Evolutionary conservation across 2,329 filamentous ascomycete genomes (phyloP), one percentile per base, ranked within the genome.

Genomic region (Mycosphaerella sp.): DNA sequence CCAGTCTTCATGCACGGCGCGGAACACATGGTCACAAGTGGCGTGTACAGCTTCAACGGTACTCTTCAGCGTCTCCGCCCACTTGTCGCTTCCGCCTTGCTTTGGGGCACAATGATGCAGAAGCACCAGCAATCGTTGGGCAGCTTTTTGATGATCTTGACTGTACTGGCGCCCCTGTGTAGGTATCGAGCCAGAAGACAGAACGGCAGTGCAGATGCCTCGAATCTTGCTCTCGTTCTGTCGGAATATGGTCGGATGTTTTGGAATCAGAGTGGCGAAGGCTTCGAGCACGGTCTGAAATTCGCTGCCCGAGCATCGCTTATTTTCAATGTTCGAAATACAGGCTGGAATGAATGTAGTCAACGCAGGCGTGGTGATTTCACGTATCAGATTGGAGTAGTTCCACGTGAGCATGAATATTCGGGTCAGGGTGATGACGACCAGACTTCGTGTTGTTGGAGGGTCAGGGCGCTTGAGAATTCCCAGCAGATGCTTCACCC

Each of bases 331-430:
- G 40, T 91, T 75, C 61, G 85, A 82, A 40, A 95, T 69, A 61
- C 86, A 89, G 2, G 85, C 77, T 0, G 80, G 82, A 41, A 90
- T 78, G 62, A 91, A 95, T 1, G 79, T 73, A 1, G 87, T 82
- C 16, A 96, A 73, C 2, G 82, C 87, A 2, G 89, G 89, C 0
- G 89, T 95, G 1, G 87, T 90, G 54, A 96, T 87, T 66, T 96
- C 90, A 61, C 91, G 80, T 40, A 91, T 77, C 47, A 96, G 75
- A 7, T 88, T 93, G 53, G 86, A 87, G 64, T 89, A 89, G 34
- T 85, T 81, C 64, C 89, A 87, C 36, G 90, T 85, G 32, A 93
- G 79, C 59, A 82, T 78, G 71, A 93, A 96, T 60, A 96, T 89
- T 63, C 86, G 84, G 16, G 87, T 86, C 55, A 96, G 73, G 12